Evolutionary conservation across 371 early-diverging fungal genomes (phyloP).

Genomic region (Mucor indicus): DNA sequence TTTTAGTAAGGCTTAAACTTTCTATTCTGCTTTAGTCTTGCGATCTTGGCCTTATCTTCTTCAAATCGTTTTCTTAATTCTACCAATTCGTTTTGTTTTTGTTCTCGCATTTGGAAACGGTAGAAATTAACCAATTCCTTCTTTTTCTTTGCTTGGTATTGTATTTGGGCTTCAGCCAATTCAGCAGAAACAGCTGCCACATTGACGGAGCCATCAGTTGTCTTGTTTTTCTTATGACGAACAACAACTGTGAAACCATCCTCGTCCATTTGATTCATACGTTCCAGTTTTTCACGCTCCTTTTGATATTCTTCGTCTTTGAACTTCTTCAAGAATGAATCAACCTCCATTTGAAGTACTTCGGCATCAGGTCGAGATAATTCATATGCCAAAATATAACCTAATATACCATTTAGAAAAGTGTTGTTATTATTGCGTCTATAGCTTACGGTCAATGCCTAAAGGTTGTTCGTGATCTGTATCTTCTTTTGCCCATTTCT

Average conservation of each 20-base stretch:
- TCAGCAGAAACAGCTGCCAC: constrained; percentile 51
- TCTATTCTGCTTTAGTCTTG: constrained; percentile 71
- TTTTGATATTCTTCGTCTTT: constrained; percentile 77
- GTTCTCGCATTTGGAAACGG: constrained; percentile 91
- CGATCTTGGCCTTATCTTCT: constrained; percentile 87
- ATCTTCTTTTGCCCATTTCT: constrained; percentile 60
- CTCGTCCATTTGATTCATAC: constrained; percentile 84
- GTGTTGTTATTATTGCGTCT: not conserved
- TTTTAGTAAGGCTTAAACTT: constrained; percentile 88
- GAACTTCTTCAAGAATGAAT: constrained; percentile 75
- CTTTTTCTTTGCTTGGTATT: constrained; percentile 53
- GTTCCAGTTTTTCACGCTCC: constrained; percentile 57
- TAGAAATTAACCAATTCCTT: constrained; percentile 85
- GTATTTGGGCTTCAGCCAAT: constrained; percentile 33
- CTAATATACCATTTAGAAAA: constrained; percentile 6
- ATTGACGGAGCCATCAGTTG: constrained; percentile 55
- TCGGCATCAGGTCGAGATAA: constrained; percentile 55
- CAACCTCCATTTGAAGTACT: constrained; percentile 61
- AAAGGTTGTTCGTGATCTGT: constrained; percentile 44
- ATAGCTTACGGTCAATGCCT: constrained; percentile 51
- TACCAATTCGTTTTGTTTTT: constrained; percentile 81
- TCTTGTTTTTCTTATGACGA: constrained; percentile 57
- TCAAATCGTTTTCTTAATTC: constrained; percentile 90
- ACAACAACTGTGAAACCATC: constrained; percentile 92
- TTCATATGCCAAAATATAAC: constrained; percentile 43